phyloP scores from a whole-genome alignment of 2,329 filamentous ascomycete species.

The Fusarium robinianum region DNA sequence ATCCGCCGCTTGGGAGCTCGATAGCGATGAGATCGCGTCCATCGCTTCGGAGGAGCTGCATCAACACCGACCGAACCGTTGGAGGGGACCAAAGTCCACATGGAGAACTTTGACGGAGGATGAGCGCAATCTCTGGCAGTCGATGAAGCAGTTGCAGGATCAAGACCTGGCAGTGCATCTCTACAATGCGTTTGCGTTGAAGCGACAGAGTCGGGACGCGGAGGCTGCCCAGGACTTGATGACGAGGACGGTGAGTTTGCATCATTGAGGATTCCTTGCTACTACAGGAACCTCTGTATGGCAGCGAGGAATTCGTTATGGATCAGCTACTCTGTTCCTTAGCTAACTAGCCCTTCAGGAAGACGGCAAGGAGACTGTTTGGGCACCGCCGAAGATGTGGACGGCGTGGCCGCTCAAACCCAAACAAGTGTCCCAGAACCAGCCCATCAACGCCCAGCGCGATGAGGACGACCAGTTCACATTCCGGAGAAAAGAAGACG shows the following conservation, averaged over 20 bases:
- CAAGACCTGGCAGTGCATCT: constrained; percentile 75
- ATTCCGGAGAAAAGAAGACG: constrained; percentile 49
- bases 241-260: constrained; percentile 36
- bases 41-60: constrained; percentile 53
- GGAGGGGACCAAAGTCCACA: constrained; percentile 66
- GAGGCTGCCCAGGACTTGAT: constrained; percentile 37
- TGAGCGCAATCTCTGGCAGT: constrained; percentile 65
- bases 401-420: constrained; percentile 81
- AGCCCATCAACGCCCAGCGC: constrained; percentile 52
- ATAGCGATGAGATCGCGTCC: constrained; percentile 53
- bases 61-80: constrained; percentile 69
- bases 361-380: constrained; percentile 43
- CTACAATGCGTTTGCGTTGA: constrained; percentile 76
- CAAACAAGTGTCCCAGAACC: constrained; percentile 61
- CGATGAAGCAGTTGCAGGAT: constrained; percentile 65
- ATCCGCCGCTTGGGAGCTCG: constrained; percentile 46
- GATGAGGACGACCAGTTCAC: constrained; percentile 58
- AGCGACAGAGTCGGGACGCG: constrained; percentile 42
- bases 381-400: constrained; percentile 67
- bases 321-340: too few relatives aligned
- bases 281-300: too few relatives aligned
- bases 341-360: constrained; percentile 26
- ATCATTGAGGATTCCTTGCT: not conserved
- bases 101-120: constrained; percentile 67
- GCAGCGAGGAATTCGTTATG: too few relatives aligned